Evolutionary conservation across 176 grass and related monocot genomes (phyloP), one percentile per base, ranked within the genome.

Genomic region (Triticum monococcum): DNA sequence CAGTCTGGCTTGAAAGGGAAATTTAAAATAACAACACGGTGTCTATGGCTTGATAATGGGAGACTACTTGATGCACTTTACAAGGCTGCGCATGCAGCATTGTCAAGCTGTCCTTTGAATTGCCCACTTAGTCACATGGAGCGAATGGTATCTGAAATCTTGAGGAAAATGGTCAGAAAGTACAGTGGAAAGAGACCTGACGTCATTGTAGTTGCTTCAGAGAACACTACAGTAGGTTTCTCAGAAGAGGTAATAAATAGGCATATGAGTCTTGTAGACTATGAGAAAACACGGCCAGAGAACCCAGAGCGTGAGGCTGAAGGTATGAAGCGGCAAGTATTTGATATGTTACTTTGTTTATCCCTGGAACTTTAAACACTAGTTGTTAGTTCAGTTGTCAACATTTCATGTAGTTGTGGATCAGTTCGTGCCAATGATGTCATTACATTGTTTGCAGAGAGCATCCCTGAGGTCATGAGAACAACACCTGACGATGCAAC

Each of bases 11-110:
- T 99, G 86, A 96, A 94, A 93, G 97, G 94, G 23, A 99, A 99
- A 89, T 94, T 99, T 85, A 96, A 92, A 86, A 96, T 99, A 52
- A 91, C 91, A 57, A 96, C 94, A 28, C 87, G 97, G 13, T 99
- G 97, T 72, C 84, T 99, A 50, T 99, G 97, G 97, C 90, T 99
- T 79, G 97, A 99, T 88, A 92, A 96, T 64, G 97, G 97, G 89
- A 96, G 95, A 85, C 81, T 99, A 78, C 69, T 99, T 31, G 94
- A 96, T 60, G 94, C 88, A 82, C 92, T 99, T 46, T 94, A 99
- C 60, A 99, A 94, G 86, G 94, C 89, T 91, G 94, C 94, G 0
- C 79, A 86, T 90, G 94, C 94, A 90, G 97, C 94, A 45, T 88
- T 96, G 57, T 90, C 90, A 81, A 99, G 97, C 64, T 99, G 97